Evolutionary conservation across 148 eudicot species (phyloP).

Genomic region (Heliamphora exappendiculata): DNA sequence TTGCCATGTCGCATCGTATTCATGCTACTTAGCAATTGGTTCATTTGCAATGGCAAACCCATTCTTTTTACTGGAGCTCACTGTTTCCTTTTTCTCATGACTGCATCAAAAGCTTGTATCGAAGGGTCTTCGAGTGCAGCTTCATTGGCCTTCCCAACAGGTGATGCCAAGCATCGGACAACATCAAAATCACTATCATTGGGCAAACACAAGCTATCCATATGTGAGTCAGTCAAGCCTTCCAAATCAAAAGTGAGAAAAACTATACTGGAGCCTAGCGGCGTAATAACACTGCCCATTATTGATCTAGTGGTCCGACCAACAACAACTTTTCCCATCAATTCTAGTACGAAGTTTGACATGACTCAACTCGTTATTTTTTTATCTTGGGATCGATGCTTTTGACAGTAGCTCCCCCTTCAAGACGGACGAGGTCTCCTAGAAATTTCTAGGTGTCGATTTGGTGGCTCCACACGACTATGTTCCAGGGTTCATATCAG

Average conservation of each 20-base stretch:
- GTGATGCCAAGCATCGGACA: constrained; percentile 37
- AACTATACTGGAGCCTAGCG: constrained; percentile 32
- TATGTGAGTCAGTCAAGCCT: constrained; percentile 38
- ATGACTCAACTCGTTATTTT: constrained; percentile 16
- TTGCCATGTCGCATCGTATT: no score
- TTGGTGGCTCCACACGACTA: constrained; percentile 31
- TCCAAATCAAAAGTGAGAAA: constrained; percentile 69
- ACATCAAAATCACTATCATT: constrained; percentile 30
- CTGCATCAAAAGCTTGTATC: constrained; percentile 36
- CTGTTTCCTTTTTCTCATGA: constrained; percentile 29
- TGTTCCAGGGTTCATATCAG: constrained; percentile 44
- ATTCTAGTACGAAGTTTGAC: constrained; percentile 20
- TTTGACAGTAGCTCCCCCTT: constrained; percentile 10
- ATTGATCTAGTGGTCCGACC: constrained; percentile 28
- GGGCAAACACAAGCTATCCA: constrained; percentile 71
- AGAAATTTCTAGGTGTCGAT: constrained; percentile 22
- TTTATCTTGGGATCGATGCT: constrained; percentile 20
- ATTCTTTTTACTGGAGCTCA: neutral
- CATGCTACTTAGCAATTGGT: no score
- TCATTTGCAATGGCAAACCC: neutral
- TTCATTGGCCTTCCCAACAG: constrained; percentile 40
- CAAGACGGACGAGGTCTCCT: constrained; percentile 21
- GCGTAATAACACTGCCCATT: constrained; percentile 11
- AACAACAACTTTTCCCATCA: constrained; percentile 4
- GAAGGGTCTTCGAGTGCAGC: constrained; percentile 43